Base-by-base conservation (phyloP, 1,284 basidiomycete species). In the Rhodotorula sp. region DNA sequence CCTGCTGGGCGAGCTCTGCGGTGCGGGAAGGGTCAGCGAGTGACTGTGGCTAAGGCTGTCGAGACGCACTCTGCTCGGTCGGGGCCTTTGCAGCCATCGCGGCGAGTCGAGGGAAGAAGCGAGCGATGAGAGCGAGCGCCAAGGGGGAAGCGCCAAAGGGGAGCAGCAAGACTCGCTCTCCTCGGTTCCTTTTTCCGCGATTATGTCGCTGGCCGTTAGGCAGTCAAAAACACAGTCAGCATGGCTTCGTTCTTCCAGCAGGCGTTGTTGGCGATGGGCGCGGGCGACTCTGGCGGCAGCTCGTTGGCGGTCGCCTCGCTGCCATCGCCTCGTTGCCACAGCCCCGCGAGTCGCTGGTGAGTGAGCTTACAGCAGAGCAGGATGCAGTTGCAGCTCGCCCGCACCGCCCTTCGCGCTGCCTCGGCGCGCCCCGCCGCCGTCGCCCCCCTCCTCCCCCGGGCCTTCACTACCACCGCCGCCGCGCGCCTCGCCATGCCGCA, bases 401-500 rank as follows among this genome's bases (percentile, higher is more conserved):
- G 56, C 55, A 15, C 55, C 34, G 17, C 55, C n/a, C 34, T 57
- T 27, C 54, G 62, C 46, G 25, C 55, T 10, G 55, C 44, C 36
- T 34, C 54, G 7, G 34, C 55, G 19, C 51, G 51, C n/a, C 39
- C 48, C 34, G 37, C 61, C 17, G 58, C 60, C 48, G 37, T 29
- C 44, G 41, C 48, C 27, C 48, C 22, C 25, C 25, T 41, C 50
- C 12, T 37, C 29, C 34, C 51, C 25, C 63, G 46, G 44, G 27
- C 39, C 53, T 37, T 29, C 37, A 34, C 19, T 12, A 32, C 48
- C 34, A 36, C 54, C n/a, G 32, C 62, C 54, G 54, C 41, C 54
- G 53, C 63, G 27, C 21, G 57, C 63, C 10, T 61, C 73, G 59
- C 64, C 63, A 36, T 50, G 13, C 71, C 77, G 10, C 70, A 75